phyloP scores from a whole-genome alignment of 805 yeast genomes.

The Metschnikowia shivogae region DNA sequence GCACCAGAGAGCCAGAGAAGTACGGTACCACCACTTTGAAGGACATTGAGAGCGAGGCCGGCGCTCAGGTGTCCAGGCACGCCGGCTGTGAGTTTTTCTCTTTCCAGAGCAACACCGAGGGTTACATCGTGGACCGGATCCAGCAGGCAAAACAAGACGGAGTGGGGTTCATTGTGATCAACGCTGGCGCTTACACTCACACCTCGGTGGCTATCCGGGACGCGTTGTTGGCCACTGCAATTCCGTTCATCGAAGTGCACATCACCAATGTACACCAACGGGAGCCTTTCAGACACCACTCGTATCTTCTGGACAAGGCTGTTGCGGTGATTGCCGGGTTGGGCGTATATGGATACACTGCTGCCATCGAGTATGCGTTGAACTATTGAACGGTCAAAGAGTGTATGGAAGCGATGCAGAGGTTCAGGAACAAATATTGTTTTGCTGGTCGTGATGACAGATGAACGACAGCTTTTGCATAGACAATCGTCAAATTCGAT shows the following conservation, averaged over 20 bases:
- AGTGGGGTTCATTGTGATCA: conserved; percentile 43
- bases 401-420: too few relatives aligned
- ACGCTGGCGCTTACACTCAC: conserved; percentile 53
- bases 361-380: conserved; percentile 38
- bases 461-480: too few relatives aligned
- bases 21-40: conserved; percentile 45
- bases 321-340: conserved; percentile 42
- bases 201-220: conserved; percentile 49
- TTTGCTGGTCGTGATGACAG: too few relatives aligned
- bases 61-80: conserved; percentile 25
- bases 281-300: conserved; percentile 48
- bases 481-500: too few relatives aligned
- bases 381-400: conserved; percentile 22
- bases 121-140: conserved; percentile 43
- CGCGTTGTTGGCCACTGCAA: conserved; percentile 45
- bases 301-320: conserved; percentile 47
- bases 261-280: conserved; percentile 50
- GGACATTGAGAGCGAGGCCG: conserved; percentile 42
- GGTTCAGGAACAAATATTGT: too few relatives aligned
- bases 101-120: conserved; percentile 46
- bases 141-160: conserved; percentile 44
- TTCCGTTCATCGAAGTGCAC: conserved; percentile 48
- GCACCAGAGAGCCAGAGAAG: conserved; percentile 42
- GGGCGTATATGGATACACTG: conserved; percentile 42
- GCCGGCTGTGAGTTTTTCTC: conserved; percentile 29